Evolutionary conservation across 495 filamentous ascomycete genomes (phyloP).

Genomic region (Xylaria longipes): DNA sequence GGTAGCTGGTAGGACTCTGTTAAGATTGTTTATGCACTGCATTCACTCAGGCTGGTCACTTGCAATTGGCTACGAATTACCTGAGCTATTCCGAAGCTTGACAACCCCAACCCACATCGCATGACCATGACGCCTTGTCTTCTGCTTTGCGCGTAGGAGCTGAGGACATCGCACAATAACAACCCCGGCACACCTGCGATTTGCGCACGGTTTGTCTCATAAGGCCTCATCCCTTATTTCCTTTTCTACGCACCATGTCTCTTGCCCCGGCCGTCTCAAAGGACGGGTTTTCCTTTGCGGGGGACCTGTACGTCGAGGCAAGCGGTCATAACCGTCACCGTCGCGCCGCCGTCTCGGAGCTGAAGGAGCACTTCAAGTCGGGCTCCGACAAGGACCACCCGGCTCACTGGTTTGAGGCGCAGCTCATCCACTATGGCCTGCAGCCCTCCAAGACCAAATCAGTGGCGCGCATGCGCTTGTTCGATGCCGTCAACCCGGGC

Average conservation of each 20-base stretch:
- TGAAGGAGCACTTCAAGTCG: constrained; percentile 50
- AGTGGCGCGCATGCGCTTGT: constrained; percentile 61
- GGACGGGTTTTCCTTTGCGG: constrained; percentile 40
- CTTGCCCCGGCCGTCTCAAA: constrained; percentile 36
- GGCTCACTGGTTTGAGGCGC: constrained; percentile 64
- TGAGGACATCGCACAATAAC: neutral
- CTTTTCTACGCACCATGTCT: constrained; percentile 33
- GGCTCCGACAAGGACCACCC: constrained; percentile 53
- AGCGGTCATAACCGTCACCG: constrained; percentile 57
- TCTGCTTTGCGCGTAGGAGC: neutral
- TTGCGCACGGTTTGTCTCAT: neutral
- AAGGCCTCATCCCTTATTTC: neutral
- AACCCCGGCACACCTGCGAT: neutral
- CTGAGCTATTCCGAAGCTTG: too few relatives aligned
- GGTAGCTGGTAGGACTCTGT: neutral
- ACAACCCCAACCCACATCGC: neutral
- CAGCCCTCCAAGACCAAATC: constrained; percentile 59
- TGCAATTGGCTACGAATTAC: neutral
- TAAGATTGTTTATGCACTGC: neutral
- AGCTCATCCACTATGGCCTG: constrained; percentile 65
- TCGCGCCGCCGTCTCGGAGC: constrained; percentile 54
- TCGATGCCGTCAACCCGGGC: constrained; percentile 55
- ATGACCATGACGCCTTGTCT: neutral
- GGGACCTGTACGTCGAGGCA: constrained; percentile 55
- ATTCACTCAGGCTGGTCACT: neutral